Evolutionary conservation across 2,329 filamentous ascomycete genomes (phyloP), one percentile per base, ranked within the genome.

Genomic region (Colletotrichum tropicale): DNA sequence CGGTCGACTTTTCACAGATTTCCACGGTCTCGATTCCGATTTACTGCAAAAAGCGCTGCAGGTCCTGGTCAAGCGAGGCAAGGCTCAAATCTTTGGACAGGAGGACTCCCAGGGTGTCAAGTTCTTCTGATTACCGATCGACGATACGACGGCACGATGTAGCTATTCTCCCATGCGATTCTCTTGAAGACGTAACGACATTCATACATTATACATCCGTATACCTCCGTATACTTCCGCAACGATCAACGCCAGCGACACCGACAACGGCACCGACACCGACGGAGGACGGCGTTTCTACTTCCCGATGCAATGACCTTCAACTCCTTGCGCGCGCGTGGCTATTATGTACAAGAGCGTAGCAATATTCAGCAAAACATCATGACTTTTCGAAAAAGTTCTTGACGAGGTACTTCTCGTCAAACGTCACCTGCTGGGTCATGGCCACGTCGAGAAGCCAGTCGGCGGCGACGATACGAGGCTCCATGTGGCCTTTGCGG

Each of bases 21-120:
- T 98, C 81, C 92, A 95, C 84, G 95, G 94, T n/a, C 94, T 99
- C 88, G 96, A 98, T 82, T 88, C 90, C 61, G 95, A 96, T 28
- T 84, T 98, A 77, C 89, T 99, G 81, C 91, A 94, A 79, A 96
- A 94, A 84, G 94, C 95, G 48, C 88, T 99, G 65, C 91, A 91
- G 76, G 89, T 97, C 66, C 89, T 98, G 65, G 96, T 98, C 43
- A 98, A 98, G 89, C 91, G 94, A 77, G 96, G 96, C 79, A 98
- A 94, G 86, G 96, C 96, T 16, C 96, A 98, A 85, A 92, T 98
- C 30, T 98, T 99, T 86, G 96, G 96, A 38, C 91, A 92, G 70
- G 96, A 96, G 81, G 95, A 96, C 82, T 94, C 95, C 76, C 92
- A 94, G 81, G 97, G 97, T 81, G 95, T 98, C 78, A 99, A 99